Base-by-base conservation (phyloP, 2,329 filamentous ascomycete genomes). In the Shiraia bambusicola region DNA sequence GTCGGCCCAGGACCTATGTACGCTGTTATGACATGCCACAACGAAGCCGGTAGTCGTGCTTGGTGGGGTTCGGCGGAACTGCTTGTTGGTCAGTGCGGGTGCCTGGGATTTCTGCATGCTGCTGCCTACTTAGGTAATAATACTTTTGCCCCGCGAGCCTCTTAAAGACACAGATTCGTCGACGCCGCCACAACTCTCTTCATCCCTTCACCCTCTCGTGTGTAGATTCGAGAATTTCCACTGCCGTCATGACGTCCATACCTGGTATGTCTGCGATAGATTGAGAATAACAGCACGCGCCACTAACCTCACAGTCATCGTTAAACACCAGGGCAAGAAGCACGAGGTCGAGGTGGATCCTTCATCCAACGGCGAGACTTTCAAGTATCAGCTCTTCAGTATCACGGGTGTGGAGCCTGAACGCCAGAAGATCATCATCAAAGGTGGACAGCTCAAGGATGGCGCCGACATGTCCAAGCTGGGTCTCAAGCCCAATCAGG, bases 341-440 rank as follows among this genome's bases (percentile, higher is more conserved):
- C 87, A 97, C 75, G 84, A 97, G 65, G 81, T 98, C 68, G 92
- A 97, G 49, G 82, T 98, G 61, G 92, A 97, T 67, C 79, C 87
- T 30, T 77, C 81, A 17, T 85, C 88, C 32, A 89, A 83, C 49
- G 93, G 93, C 71, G 90, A 96, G 71, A 88, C 87, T 42, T 89
- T 98, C 76, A 98, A 97, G 70, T 88, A 87, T 63, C 93, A 97
- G 70, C 81, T 98, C 44, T 98, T 86, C 75, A 96, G 91, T 50
- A 77, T 98, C 41, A 98, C 93, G 33, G 90, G 88, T 47, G 93
- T 98, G 64, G 93, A 97, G 67, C 93, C 93, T 52, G 88, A 95
- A 50, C 86, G 92, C 49, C 94, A 98, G 71, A 97, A 97, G 75
- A 88, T 98, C 58, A 74, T 98, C 42, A 82, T 96, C 70, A 96